These are phyloP conservation scores for Penicillium sclerotiorum DNA, from an alignment of 2,329 filamentous ascomycete species.

Conservation along the genomic window DNA sequence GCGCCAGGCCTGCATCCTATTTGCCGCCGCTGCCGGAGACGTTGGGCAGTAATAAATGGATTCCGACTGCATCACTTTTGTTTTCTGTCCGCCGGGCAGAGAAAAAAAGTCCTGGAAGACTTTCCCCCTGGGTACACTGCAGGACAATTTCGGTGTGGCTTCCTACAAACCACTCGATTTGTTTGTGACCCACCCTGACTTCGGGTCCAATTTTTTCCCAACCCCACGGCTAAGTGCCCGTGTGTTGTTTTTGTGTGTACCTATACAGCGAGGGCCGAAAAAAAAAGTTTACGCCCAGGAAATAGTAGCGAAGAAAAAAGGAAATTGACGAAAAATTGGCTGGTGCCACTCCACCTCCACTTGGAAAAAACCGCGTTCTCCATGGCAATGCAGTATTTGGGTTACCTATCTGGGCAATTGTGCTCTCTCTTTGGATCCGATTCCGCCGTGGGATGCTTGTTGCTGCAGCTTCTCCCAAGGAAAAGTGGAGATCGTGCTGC, in stretches of 20 bases:
- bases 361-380: slow-evolving; percentile 27
- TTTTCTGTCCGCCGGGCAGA: slow-evolving; percentile 6
- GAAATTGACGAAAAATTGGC: slow-evolving; percentile 12
- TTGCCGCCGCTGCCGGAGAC: slow-evolving; percentile 27
- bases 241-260: slow-evolving; percentile 8
- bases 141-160: slow-evolving; percentile 13
- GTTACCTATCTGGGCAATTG: slow-evolving; percentile 27
- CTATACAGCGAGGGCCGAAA: slow-evolving; percentile 13
- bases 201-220: slow-evolving; percentile 5
- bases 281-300: slow-evolving; percentile 4
- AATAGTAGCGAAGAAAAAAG: too few relatives aligned
- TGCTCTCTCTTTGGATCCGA: too few relatives aligned
- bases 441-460: slow-evolving; percentile 25
- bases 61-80: slow-evolving; percentile 23
- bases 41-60: slow-evolving; percentile 33
- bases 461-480: slow-evolving; percentile 33
- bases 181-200: slow-evolving; percentile 9
- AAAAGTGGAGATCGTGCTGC: slow-evolving; percentile 32
- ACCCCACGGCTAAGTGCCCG: slow-evolving; percentile 2
- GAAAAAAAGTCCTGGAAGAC: not conserved
- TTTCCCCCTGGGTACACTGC: slow-evolving; percentile 13
- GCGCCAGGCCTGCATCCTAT: slow-evolving; percentile 27
- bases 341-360: slow-evolving; percentile 33
- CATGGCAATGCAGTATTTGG: slow-evolving; percentile 23
- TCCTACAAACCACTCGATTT: slow-evolving; percentile 7